Evolutionary conservation across 768 basidiomycete genomes (phyloP).

Genomic region (Mycena crocata): DNA sequence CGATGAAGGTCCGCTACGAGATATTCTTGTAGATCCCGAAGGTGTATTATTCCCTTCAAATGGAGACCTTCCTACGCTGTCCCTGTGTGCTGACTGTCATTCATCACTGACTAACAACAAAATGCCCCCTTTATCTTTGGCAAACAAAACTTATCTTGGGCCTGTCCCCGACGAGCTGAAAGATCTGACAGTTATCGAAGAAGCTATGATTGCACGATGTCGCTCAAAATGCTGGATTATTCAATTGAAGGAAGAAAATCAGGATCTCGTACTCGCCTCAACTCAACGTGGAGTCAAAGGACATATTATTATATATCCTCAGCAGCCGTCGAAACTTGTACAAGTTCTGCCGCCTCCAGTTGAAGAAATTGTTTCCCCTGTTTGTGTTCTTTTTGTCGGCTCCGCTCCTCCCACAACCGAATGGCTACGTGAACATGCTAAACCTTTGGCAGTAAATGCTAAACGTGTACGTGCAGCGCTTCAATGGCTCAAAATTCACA

Average conservation of each 20-base stretch:
- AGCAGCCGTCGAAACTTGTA: conserved; percentile 8
- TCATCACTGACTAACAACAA: conserved; percentile 7
- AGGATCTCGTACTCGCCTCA: conserved; percentile 30
- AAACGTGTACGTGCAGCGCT: conserved; percentile 10
- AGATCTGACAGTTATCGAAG: too few species aligned
- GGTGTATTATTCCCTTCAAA: conserved; percentile 1
- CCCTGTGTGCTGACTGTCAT: conserved; percentile 1
- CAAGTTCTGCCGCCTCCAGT: conserved; percentile 1
- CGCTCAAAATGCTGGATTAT: too few species aligned
- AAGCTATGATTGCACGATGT: too few species aligned
- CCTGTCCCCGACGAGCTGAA: conserved; percentile 14
- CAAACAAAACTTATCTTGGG: conserved; percentile 21
- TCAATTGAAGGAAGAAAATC: conserved; percentile 13
- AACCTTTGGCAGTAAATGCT: conserved; percentile 17
- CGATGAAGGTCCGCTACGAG: neutral
- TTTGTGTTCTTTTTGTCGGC: conserved; percentile 15
- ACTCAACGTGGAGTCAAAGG: conserved; percentile 12
- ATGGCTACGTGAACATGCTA: conserved; percentile 21
- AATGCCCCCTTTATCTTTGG: conserved; percentile 13
- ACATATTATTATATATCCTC: conserved; percentile 13
- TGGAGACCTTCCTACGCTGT: neutral
- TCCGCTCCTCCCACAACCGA: conserved; percentile 1
- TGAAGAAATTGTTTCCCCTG: conserved; percentile 3
- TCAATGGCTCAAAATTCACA: conserved; percentile 10
- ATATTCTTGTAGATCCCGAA: conserved; percentile 16